Evolutionary conservation across 2,329 filamentous ascomycete genomes (phyloP), one percentile per base, ranked within the genome.

Genomic region (Neonectria coccinea): DNA sequence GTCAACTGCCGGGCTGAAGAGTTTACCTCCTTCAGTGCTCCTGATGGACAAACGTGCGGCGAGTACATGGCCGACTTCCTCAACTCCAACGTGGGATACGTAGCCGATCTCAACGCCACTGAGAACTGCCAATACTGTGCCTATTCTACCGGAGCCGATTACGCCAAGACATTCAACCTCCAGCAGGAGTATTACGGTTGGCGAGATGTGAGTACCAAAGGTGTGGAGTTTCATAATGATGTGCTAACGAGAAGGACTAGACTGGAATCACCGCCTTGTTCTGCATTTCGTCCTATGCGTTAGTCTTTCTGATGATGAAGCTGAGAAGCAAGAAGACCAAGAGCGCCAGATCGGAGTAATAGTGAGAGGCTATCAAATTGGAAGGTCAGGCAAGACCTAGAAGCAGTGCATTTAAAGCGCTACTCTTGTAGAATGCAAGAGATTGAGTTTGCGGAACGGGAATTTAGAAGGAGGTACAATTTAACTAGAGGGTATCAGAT

Each of bases 1-100:
- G 78, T 82, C 1, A 29, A 75, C 4, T 81, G 80, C 50, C 64
- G 73, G 5, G 42, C 74, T 0, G 73, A 70, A 0, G 79, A 82
- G 45, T 72, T 75, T 3, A 61, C 67, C 2, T 47, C 59, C 3
- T 66, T 66, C 29, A 29, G 27, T 2, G 57, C 58, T 1, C 64
- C 63, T 0, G 60, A 51, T 14, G 53, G 60, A 1, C 61, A 66
- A 14, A 67, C 66, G 0, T 70, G 68, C 20, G 67, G 63, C 33
- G 63, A 70, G 33, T 71, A 69, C 56, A 66, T 70, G 52, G 57
- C 65, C 2, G 68, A 67, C 8, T 69, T 70, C 39, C 20, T 69
- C 10, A 56, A 36, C 7, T 31, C 41, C 2, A 67, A 67, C 18
- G 48, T 62, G 12, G 68, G 67, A 2, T 69, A 70, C 22, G 59